Base-by-base conservation (phyloP, 129 eudicot species). In the Silybum marianum region DNA sequence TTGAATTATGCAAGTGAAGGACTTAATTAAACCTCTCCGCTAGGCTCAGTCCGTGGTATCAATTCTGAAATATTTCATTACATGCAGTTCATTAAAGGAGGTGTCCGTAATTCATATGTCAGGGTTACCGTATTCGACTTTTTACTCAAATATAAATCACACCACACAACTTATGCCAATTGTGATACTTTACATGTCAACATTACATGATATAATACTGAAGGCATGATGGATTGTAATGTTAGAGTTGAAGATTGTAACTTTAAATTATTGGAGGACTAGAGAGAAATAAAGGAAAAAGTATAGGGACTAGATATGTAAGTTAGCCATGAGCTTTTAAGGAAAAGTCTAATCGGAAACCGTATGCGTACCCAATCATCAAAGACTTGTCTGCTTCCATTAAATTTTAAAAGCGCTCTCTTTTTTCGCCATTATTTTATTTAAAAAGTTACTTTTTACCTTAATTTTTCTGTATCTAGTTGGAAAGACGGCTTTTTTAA, bases 321-420 rank as follows among this genome's bases (percentile, higher is more conserved):
- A 74, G 11, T 63, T 66, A 9, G 67, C 14, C 30, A 74, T 28
- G 38, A 11, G 65, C 2, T 66, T 78, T 81, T 81, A 74, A 81
- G 85, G 85, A 81, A 81, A 81, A 30, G 85, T 75, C 85, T 74
- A 81, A 81, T 74, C 85, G 28, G 68, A 67, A 73, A 74, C 69
- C 85, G 80, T 74, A 66, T 74, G 71, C 69, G 74, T 42, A 74
- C 74, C 80, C 85, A 81, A 81, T 81, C 85, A 81, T 75, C 74
- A 74, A 81, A 74, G 74, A 74, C 46, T 68, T 74, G 85, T 81
- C 80, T 54, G 75, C 70, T 81, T 21, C 28, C 3, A 42, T 11
- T 73, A 72, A 48, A 1, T 26, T 73, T 44, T 22, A 6, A 81
- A 46, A 42, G 21, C 66, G 0, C 23, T 16, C 11, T 68, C 71